phyloP scores from a whole-genome alignment of 495 filamentous ascomycete genomes.

The Aspergillus incahuasiensis region DNA sequence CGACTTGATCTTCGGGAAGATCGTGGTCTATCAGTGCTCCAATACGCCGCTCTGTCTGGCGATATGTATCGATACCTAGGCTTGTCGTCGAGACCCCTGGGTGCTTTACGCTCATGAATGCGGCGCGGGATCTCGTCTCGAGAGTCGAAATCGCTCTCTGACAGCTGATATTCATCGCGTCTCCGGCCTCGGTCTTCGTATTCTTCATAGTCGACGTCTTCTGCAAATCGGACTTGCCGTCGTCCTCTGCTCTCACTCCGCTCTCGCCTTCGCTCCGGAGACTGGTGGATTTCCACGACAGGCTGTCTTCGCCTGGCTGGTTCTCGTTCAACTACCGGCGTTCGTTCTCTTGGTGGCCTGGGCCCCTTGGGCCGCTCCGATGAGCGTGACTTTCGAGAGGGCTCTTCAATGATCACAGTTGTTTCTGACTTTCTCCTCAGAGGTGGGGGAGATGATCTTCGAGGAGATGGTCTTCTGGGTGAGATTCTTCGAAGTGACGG shows the following conservation, averaged over 20 bases:
- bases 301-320: conserved; percentile 12
- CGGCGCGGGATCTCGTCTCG: not conserved
- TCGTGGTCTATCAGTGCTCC: not conserved
- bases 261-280: conserved; percentile 1
- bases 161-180: not conserved
- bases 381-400: not conserved
- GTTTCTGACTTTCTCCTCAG: not conserved
- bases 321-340: conserved; percentile 19
- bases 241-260: conserved; percentile 2
- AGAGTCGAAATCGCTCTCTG: not conserved
- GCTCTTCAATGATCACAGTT: not conserved
- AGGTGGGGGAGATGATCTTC: not conserved
- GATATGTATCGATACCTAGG: conserved; percentile 1
- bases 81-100: not conserved
- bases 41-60: not conserved
- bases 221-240: conserved; percentile 18
- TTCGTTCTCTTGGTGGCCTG: conserved; percentile 20
- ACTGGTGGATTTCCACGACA: conserved; percentile 17
- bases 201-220: conserved; percentile 11
- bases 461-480: not conserved
- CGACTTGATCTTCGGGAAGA: not conserved
- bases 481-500: not conserved
- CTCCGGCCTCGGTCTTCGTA: conserved; percentile 1
- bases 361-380: not conserved
- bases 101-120: not conserved